Base-by-base conservation (phyloP, 2,329 filamentous ascomycete species). In the Colletotrichum gigasporum region DNA sequence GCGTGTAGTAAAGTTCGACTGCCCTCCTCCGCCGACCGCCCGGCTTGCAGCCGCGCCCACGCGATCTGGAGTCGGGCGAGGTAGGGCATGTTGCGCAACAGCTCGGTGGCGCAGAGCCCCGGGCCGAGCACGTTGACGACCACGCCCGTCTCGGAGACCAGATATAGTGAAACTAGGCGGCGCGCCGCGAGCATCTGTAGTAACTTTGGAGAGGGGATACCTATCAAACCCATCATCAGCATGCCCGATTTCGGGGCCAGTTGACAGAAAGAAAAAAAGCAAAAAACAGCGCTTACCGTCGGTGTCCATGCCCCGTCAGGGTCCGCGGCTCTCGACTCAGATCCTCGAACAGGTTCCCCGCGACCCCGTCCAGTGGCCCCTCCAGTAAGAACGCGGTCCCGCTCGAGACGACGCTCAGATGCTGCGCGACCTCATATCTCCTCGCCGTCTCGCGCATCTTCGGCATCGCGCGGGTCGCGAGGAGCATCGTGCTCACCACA, bases 381-480 rank as follows among this genome's bases (percentile, higher is more conserved):
- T n/a, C n/a, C n/a, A n/a, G n/a, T n/a, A n/a, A n/a, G n/a, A n/a
- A n/a, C n/a, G n/a, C n/a, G n/a, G n/a, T n/a, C n/a, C n/a, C n/a
- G n/a, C n/a, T n/a, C n/a, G n/a, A n/a, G n/a, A n/a, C n/a, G n/a
- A n/a, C n/a, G n/a, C n/a, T n/a, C n/a, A n/a, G n/a, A n/a, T n/a
- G n/a, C n/a, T n/a, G n/a, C n/a, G n/a, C n/a, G n/a, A n/a, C n/a
- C n/a, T 76, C 76, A 53, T 71, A 71, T 48, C 63, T 69, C 1
- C 47, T 68, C 2, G 76, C 76, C 5, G 77, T 78, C 9, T 70
- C 72, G 10, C 74, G 73, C 65, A 85, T 67, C 20, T 71, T 67
- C 0, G 82, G 82, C 16, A 86, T 69, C 8, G 82, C 65, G 41
- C 79, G 63, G 4, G 84, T 51, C 0, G 76, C 76, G 51, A 85